A percentile compares a stretch with the other conserved stretches of the same genome.
Evolutionary conservation across 345 rosid species (phyloP).

Genomic region (Eucalyptus pumila): DNA sequence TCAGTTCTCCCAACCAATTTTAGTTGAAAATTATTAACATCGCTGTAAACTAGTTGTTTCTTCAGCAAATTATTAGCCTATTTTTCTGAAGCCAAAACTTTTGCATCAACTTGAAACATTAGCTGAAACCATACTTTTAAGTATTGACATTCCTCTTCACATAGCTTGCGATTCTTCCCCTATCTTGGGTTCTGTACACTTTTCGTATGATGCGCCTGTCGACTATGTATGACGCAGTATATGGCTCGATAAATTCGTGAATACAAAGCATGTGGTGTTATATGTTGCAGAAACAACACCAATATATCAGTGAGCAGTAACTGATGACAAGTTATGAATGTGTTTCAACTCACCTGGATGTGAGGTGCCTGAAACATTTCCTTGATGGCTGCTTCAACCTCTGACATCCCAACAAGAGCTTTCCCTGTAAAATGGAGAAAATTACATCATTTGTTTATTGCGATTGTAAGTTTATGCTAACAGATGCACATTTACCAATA

Average conservation of each 20-base stretch:
- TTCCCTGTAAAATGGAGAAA: constrained; percentile 23
- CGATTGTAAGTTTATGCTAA: neutral
- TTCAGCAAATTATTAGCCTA: neutral
- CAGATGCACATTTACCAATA: neutral
- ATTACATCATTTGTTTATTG: neutral
- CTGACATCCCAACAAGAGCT: constrained; percentile 54
- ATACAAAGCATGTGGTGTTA: neutral
- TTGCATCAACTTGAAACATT: neutral
- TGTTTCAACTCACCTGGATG: constrained; percentile 53
- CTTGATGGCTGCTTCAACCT: constrained; percentile 81
- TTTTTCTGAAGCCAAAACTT: neutral
- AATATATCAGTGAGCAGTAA: neutral
- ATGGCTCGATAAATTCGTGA: neutral
- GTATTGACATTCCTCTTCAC: neutral
- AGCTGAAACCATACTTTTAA: neutral
- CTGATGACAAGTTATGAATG: neutral
- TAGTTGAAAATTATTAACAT: accelerated
- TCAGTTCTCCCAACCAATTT: neutral
- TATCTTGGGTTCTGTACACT: neutral
- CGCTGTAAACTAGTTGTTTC: neutral
- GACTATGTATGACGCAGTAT: neutral
- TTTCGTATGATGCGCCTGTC: neutral
- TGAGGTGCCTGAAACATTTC: constrained; percentile 99
- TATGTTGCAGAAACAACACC: neutral
- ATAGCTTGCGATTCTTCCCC: neutral